Evolutionary conservation across 805 yeast genomes (phyloP).

Genomic region (Metschnikowia amazonensis): DNA sequence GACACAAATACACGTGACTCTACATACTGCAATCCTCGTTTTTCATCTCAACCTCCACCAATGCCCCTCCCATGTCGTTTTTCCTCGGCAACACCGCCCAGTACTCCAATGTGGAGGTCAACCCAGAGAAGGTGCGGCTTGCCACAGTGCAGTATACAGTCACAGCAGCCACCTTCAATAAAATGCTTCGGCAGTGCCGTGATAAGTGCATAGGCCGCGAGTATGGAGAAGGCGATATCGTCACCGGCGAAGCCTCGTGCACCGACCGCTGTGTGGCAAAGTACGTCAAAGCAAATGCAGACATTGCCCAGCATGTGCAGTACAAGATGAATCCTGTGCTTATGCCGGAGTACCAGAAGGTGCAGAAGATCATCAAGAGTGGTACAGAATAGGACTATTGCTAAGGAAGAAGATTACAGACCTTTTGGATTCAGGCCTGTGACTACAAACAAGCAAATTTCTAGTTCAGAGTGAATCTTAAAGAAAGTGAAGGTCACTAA

Average conservation of each 20-base stretch:
- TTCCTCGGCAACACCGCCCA: constrained; percentile 50
- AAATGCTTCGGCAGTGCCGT: constrained; percentile 59
- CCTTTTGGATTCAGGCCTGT: no score
- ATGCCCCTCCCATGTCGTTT: constrained; percentile 49
- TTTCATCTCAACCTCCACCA: background rate
- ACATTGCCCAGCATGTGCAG: constrained; percentile 54
- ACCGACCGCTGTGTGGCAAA: constrained; percentile 83
- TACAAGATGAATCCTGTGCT: constrained; percentile 15
- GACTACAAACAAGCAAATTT: no score
- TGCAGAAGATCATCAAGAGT: constrained; percentile 9
- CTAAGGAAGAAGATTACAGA: no score
- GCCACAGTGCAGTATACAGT: constrained; percentile 71
- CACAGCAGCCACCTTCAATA: constrained; percentile 38
- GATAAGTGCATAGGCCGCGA: constrained; percentile 80
- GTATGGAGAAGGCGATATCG: constrained; percentile 79
- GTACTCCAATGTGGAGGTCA: constrained; percentile 45
- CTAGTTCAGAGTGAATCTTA: no score
- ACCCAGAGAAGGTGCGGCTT: constrained; percentile 55
- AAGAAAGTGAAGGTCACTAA: no score
- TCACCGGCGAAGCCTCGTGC: constrained; percentile 80
- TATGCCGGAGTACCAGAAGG: constrained; percentile 42
- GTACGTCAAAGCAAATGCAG: constrained; percentile 67
- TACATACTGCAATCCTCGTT: no score
- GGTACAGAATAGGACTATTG: background rate
- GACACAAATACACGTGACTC: no score